Base-by-base conservation (phyloP, 192 early-diverging fungal species). In the Dissophora ornata region DNA sequence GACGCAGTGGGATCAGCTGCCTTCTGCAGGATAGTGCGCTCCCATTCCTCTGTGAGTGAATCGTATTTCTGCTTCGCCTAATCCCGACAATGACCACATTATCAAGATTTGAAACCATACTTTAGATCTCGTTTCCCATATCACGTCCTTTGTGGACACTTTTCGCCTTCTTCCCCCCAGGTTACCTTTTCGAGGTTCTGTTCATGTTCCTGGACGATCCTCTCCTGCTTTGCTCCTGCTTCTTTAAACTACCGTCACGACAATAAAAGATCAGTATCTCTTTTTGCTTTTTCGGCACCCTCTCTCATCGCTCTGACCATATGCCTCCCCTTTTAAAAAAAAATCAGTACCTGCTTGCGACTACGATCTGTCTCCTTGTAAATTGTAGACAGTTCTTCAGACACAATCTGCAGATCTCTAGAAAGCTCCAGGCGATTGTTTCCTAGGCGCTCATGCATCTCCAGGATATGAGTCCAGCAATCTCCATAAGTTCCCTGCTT, bases 61-160 rank as follows among this genome's bases (percentile, higher is more conserved):
- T 97, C 95, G 67, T 96, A 97, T 57, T 93, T 92, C 64, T 74
- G 79, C 38, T 91, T 91, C 33, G 92, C 84, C 88, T 88, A n/a
- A n/a, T n/a, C n/a, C n/a, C n/a, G n/a, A n/a, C n/a, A n/a, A n/a
- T n/a, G n/a, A n/a, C n/a, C n/a, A n/a, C n/a, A n/a, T n/a, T n/a
- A n/a, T n/a, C n/a, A n/a, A n/a, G n/a, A n/a, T n/a, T n/a, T n/a
- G n/a, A n/a, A n/a, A n/a, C n/a, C n/a, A n/a, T n/a, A n/a, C n/a
- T n/a, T n/a, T n/a, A n/a, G n/a, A n/a, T n/a, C n/a, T n/a, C n/a
- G n/a, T n/a, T n/a, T n/a, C n/a, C n/a, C n/a, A n/a, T n/a, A n/a
- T n/a, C n/a, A n/a, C n/a, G n/a, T n/a, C n/a, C n/a, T n/a, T n/a
- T n/a, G n/a, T n/a, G n/a, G n/a, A n/a, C n/a, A n/a, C n/a, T n/a